A percentile compares a stretch with the other conserved stretches of the same genome.
phyloP scores from a whole-genome alignment of 2,329 filamentous ascomycete genomes.

The Alternaria sp. region DNA sequence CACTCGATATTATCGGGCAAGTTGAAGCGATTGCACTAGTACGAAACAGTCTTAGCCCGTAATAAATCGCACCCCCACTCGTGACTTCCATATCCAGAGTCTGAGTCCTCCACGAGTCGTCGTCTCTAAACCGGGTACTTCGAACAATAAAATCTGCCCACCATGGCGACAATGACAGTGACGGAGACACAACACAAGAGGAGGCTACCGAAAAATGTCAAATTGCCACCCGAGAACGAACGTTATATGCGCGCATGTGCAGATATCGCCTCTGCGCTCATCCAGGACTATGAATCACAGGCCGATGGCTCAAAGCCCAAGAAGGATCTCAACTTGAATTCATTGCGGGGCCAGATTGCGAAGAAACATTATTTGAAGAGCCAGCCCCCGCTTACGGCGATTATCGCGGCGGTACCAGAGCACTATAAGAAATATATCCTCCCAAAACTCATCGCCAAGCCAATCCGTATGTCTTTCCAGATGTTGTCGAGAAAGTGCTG shows the following conservation, averaged over 20 bases:
- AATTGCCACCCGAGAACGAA: constrained; percentile 91
- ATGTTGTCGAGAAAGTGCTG: not conserved
- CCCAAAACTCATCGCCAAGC: constrained; percentile 95
- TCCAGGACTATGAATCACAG: constrained; percentile 89
- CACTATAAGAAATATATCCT: constrained; percentile 99
- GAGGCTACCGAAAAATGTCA: constrained; percentile 72
- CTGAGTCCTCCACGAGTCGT: constrained; percentile 29
- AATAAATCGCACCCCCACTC: constrained; percentile 30
- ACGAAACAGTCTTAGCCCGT: constrained; percentile 16
- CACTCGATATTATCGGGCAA: not conserved
- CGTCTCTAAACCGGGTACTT: constrained; percentile 23
- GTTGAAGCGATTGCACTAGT: constrained; percentile 18
- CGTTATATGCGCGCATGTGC: constrained; percentile 93
- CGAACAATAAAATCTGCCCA: constrained; percentile 28
- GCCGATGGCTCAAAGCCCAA: constrained; percentile 76
- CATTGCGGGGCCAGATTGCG: constrained; percentile 82
- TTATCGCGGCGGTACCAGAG: constrained; percentile 98
- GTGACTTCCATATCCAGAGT: constrained; percentile 38
- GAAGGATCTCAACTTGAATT: constrained; percentile 93
- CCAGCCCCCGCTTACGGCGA: constrained; percentile 91
- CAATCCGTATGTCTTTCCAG: constrained; percentile 74
- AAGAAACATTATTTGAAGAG: constrained; percentile 92
- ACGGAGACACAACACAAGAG: constrained; percentile 60
- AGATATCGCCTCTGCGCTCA: constrained; percentile 91
- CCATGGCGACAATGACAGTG: constrained; percentile 71